These are phyloP conservation scores for Colletotrichum plurivorum DNA, from an alignment of 2,329 filamentous ascomycete species.

Conservation along the genomic window DNA sequence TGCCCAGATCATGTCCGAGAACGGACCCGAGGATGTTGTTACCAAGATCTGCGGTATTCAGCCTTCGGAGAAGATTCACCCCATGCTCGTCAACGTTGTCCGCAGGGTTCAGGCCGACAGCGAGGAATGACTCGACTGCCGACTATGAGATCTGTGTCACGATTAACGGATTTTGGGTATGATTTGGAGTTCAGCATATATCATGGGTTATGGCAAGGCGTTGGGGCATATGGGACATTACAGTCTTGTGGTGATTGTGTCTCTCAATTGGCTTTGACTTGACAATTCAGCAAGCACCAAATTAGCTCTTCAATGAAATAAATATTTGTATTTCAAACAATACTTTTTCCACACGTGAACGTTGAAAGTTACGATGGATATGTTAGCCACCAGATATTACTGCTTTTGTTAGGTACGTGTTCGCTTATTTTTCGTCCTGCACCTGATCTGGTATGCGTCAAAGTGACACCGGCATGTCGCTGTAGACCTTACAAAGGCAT, in stretches of 20 bases:
- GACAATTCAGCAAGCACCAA: neutral
- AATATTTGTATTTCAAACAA: neutral
- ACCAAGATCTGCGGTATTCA: conserved; percentile 86
- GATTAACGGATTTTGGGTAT: conserved; percentile 17
- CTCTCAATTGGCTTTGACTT: neutral
- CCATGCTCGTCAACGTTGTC: conserved; percentile 82
- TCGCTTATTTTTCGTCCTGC: too few relatives aligned
- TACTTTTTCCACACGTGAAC: too few relatives aligned
- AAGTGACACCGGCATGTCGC: too few relatives aligned
- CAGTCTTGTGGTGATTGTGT: neutral
- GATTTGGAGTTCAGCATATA: conserved; percentile 35
- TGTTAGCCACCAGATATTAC: too few relatives aligned
- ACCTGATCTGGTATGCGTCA: too few relatives aligned
- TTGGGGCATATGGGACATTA: neutral
- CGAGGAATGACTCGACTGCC: conserved; percentile 56
- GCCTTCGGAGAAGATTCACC: conserved; percentile 81
- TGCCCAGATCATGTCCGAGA: conserved; percentile 85
- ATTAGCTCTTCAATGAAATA: neutral
- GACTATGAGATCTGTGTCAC: conserved; percentile 33
- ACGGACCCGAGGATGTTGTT: conserved; percentile 81
- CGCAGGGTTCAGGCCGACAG: conserved; percentile 83
- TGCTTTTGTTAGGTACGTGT: too few relatives aligned
- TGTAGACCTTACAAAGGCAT: too few relatives aligned
- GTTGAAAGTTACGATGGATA: too few relatives aligned
- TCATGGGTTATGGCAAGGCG: conserved; percentile 26